Evolutionary conservation across 192 early-diverging fungal species (phyloP).

Genomic region (Coemansia sp.): DNA sequence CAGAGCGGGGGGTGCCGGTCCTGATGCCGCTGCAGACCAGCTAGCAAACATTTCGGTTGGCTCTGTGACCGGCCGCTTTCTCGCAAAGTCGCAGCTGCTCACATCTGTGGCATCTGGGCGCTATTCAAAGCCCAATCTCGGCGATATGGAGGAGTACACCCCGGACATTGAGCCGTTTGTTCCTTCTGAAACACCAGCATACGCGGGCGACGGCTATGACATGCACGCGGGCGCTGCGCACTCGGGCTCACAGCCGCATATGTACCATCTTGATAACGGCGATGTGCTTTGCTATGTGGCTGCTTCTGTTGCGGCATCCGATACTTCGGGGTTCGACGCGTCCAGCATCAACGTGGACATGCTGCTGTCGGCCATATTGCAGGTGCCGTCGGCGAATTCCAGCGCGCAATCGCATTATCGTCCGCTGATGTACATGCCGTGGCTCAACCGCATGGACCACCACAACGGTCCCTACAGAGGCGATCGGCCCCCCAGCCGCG

Average conservation of each 20-base stretch:
- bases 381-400: background rate
- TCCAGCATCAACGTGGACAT: conserved; percentile 25
- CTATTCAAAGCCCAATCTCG: conserved; percentile 22
- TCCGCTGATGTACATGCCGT: conserved; percentile 44
- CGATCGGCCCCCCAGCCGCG: conserved; percentile 9
- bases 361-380: conserved; percentile 28
- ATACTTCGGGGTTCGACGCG: conserved; percentile 20
- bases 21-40: background rate
- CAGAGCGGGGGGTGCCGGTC: background rate
- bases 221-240: conserved; percentile 3
- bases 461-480: conserved; percentile 6
- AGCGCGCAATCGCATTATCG: conserved; percentile 30
- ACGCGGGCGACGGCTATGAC: conserved; percentile 2
- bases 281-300: conserved; percentile 50
- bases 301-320: conserved; percentile 23
- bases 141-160: conserved; percentile 26
- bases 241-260: background rate
- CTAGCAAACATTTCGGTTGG: conserved; percentile 30
- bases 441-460: conserved; percentile 15
- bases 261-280: conserved; percentile 35
- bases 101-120: conserved; percentile 29
- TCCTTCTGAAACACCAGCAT: conserved; percentile 2
- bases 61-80: conserved; percentile 33
- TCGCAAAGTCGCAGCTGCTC: conserved; percentile 38
- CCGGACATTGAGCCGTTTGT: conserved; percentile 34